A percentile compares a stretch with the other conserved stretches of the same genome.
These are phyloP conservation scores for Metschnikowia gruessii DNA, from an alignment of 805 yeast species.

Conservation along the genomic window DNA sequence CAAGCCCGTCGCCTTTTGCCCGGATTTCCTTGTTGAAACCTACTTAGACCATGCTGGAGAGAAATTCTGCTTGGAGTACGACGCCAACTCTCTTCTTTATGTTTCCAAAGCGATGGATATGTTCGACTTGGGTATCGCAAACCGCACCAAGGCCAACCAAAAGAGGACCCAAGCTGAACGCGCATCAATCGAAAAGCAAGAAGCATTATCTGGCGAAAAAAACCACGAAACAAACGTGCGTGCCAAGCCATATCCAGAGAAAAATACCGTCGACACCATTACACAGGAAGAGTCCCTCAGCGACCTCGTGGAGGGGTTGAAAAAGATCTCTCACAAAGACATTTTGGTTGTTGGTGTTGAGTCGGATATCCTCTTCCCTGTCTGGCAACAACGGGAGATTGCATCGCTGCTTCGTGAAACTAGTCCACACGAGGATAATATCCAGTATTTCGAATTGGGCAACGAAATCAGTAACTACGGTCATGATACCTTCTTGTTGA, in stretches of 20 bases:
- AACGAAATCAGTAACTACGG: constrained; percentile 79
- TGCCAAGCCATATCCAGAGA: constrained; percentile 51
- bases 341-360: constrained; percentile 87
- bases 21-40: constrained; percentile 89
- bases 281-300: constrained; percentile 53
- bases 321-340: constrained; percentile 57
- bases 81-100: constrained; percentile 83
- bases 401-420: constrained; percentile 49
- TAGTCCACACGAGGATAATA: constrained; percentile 28
- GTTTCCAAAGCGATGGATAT: constrained; percentile 93
- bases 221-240: constrained; percentile 34
- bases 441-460: constrained; percentile 70
- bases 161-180: constrained; percentile 40
- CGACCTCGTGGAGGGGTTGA: constrained; percentile 68
- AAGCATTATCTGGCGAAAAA: constrained; percentile 4
- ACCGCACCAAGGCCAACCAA: constrained; percentile 42
- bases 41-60: constrained; percentile 94
- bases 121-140: constrained; percentile 67
- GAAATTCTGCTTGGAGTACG: constrained; percentile 87
- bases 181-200: constrained; percentile 7
- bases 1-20: constrained; percentile 81
- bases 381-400: constrained; percentile 90
- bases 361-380: constrained; percentile 87
- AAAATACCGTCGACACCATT: constrained; percentile 44
- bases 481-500: constrained; percentile 85